A percentile compares a stretch with the other conserved stretches of the same genome.
These are phyloP conservation scores for Conticribra guillardii DNA, from an alignment of 108 stramenopile species.

Conservation along the genomic window DNA sequence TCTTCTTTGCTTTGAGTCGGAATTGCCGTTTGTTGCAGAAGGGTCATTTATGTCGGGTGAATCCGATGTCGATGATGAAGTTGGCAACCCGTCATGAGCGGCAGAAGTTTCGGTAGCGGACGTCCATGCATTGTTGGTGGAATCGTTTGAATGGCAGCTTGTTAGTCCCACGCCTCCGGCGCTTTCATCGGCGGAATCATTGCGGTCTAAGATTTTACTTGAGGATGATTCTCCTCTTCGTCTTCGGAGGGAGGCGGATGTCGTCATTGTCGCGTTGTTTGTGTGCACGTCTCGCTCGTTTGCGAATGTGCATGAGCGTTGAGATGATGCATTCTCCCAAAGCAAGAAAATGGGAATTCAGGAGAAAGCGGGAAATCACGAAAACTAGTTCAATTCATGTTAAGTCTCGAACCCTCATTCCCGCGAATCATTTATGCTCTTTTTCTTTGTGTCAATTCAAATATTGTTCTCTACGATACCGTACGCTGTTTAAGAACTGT, in stretches of 20 bases:
- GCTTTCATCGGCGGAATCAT: conserved; percentile 19
- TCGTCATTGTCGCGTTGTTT: not conserved
- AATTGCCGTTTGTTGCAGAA: not conserved
- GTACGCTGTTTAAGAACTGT: no score
- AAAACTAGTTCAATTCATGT: no score
- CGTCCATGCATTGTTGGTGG: not conserved
- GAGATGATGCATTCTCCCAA: not conserved
- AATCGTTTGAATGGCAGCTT: conserved; percentile 3
- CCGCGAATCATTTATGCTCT: no score
- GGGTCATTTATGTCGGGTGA: not conserved
- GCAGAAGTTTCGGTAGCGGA: not conserved
- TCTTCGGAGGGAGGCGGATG: not conserved
- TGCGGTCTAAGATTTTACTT: not conserved
- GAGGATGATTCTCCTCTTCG: not conserved
- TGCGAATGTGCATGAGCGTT: no score
- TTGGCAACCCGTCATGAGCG: not conserved
- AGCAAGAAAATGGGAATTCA: no score
- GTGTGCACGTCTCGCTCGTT: no score
- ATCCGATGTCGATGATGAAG: conserved; percentile 1
- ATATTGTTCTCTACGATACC: no score
- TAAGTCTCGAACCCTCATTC: no score
- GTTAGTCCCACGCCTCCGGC: conserved; percentile 1
- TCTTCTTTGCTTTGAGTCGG: no score
- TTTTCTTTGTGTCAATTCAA: no score
- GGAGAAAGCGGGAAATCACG: no score